Evolutionary conservation across 139 green algal genomes (phyloP).

Genomic region (Tetraselmis striata): DNA sequence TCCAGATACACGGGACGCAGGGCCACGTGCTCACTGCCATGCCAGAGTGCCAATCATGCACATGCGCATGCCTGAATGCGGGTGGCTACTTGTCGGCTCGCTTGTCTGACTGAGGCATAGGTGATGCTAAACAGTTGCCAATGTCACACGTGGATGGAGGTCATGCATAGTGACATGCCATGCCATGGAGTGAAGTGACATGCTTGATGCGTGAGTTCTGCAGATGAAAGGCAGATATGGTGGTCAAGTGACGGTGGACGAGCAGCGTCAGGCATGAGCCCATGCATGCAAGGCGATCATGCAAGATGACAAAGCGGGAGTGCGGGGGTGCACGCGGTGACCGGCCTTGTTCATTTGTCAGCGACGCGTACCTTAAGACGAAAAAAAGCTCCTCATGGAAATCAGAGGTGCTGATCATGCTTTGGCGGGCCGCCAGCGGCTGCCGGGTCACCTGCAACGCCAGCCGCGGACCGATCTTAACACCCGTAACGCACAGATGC

Average conservation of each 20-base stretch:
- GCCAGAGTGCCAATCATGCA: too few relatives aligned
- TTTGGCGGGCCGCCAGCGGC: neutral
- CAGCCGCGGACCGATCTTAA: neutral
- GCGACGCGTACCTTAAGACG: too few relatives aligned
- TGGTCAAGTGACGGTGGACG: neutral
- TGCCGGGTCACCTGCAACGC: neutral
- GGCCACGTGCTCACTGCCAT: too few relatives aligned
- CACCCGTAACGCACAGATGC: neutral
- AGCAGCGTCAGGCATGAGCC: neutral
- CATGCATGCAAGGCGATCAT: neutral
- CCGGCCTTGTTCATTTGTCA: too few relatives aligned
- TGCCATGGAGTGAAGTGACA: neutral
- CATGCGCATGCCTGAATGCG: too few relatives aligned
- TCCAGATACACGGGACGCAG: too few relatives aligned
- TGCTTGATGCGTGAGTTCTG: neutral
- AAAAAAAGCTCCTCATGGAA: too few relatives aligned
- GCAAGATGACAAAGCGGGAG: neutral
- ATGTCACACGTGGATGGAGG: too few relatives aligned
- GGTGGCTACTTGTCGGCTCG: too few relatives aligned
- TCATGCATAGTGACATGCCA: neutral
- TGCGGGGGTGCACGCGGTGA: neutral
- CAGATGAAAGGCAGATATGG: neutral
- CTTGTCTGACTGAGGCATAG: too few relatives aligned
- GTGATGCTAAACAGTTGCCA: too few relatives aligned
- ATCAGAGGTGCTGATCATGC: neutral